Evolutionary conservation across 116 monocot species (phyloP), one percentile per base, ranked within the genome.

Genomic region (Papilionanthe hybrid): DNA sequence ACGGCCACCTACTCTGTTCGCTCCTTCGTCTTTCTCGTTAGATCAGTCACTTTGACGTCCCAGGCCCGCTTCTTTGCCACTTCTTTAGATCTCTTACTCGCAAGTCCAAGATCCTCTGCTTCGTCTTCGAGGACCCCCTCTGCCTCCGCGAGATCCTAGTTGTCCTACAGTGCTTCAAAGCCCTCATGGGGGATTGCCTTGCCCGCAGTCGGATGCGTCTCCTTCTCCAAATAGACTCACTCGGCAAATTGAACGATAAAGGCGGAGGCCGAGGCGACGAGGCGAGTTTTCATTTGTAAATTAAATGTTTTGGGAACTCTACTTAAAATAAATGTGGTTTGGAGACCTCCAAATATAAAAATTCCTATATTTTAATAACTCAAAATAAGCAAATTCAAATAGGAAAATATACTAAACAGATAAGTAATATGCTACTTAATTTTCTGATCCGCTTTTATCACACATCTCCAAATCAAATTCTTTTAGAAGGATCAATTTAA

Each of bases 81-180:
- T 72, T 55, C 72, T 78, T 84, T 48, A 12, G 76, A 20, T 80
- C 84, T 66, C 7, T 84, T 71, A 28, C 79, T 41, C 80, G 82
- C 53, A 86, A 81, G 80, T 23, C 80, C 29, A 28, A 69, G 32
- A 29, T 86, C 73, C 82, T 91, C 32, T 82, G 75, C 42, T 19
- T 86, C 18, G 41, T 89, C 63, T 87, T 92, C 80, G 80, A 89
- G 29, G 89, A 92, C 25, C 81, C 83, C 9, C 81, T 91, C 27
- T 89, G 89, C 65, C 77, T 89, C 58, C 58, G 81, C 20, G 82
- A 90, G 82, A 86, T 79, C 55, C 86, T 86, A 69, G 71, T 85
- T 50, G 83, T 91, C 9, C 84, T 89, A 25, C 87, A 81, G 30
- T 80, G 81, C 10, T 80, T 86, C 76, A 85, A 87, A 77, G 79